phyloP scores from a whole-genome alignment of 208 protist species.

The Crithidia thermophila region DNA sequence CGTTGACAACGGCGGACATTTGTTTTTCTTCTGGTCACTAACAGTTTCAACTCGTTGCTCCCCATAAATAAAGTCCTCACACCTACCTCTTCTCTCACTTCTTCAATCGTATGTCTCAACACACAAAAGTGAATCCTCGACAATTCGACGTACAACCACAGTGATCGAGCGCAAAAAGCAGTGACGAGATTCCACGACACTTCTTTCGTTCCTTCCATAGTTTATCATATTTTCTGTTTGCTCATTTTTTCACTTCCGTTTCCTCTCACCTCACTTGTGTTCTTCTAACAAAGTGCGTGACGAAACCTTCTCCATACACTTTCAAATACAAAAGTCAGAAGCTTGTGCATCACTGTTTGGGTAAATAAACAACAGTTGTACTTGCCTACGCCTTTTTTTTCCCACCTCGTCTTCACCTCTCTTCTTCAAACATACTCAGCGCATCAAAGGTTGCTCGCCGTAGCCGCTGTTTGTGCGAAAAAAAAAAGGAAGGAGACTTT shows the following conservation, averaged over 20 bases:
- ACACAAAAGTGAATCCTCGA: neutral
- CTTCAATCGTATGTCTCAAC: neutral
- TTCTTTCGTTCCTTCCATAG: neutral
- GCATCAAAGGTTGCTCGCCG: no score
- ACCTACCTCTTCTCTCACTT: neutral
- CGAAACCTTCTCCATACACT: no score
- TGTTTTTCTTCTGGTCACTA: neutral
- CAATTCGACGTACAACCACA: neutral
- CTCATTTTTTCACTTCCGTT: conserved; percentile 20
- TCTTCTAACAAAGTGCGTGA: neutral
- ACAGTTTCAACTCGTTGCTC: neutral
- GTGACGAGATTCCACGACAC: conserved; percentile 9
- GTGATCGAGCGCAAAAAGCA: neutral
- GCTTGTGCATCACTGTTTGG: no score
- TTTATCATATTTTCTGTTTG: conserved; percentile 8
- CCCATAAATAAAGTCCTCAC: no score
- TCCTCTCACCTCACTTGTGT: conserved; percentile 14
- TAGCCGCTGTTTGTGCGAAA: neutral
- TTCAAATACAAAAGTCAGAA: no score
- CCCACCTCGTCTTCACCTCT: no score
- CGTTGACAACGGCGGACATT: no score
- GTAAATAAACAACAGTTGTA: no score
- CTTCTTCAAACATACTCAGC: no score
- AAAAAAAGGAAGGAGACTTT: neutral
- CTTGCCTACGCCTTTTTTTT: no score